Base-by-base conservation (phyloP, 2,329 filamentous ascomycete species). In the Aspergillus sp. region DNA sequence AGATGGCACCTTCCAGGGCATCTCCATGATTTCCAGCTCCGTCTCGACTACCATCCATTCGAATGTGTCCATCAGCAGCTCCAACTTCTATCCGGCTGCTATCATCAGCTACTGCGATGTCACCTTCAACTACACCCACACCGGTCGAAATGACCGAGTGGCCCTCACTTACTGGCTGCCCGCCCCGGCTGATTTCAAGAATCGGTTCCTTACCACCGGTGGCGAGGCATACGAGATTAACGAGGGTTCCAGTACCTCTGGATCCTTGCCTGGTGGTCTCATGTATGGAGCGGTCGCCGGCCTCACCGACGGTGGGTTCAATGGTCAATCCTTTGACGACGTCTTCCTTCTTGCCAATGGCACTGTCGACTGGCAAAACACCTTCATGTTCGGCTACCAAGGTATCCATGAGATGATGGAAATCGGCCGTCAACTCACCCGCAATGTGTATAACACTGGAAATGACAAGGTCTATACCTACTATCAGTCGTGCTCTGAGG, bases 401-500 rank as follows among this genome's bases (percentile, higher is more conserved):
- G 82, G 79, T 0, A 72, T 84, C 1, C 79, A 80, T 48, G 84
- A 86, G 70, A 79, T 85, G 76, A 82, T 79, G 7, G 64, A 70
- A 4, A 69, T 83, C 9, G 81, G 80, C n/a, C 82, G 82, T 64
- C 69, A 73, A 48, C 72, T 82, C 38, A 76, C 80, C 4, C 72
- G 71, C 45, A 74, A 73, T 8, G 76, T 82, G 67, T 82, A 79
- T 67, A 23, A 10, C 43, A 71, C 69, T 43, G 53, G 67, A 48
- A 57, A 62, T 32, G 56, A 62, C 21, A 75, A 72, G 60, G 17
- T 75, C 43, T 74, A 74, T 54, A 71, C 81, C 4, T 85, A 85
- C 71, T 85, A 81, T 63, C 78, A 83, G 62, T 82, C 81, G 3
- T 85, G 83, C 70, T 84, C 82, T 8, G 82, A 85, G 54, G 83